These are phyloP conservation scores for Hypomontagnella submonticulosa DNA, from an alignment of 495 filamentous ascomycete genomes.

Conservation along the genomic window DNA sequence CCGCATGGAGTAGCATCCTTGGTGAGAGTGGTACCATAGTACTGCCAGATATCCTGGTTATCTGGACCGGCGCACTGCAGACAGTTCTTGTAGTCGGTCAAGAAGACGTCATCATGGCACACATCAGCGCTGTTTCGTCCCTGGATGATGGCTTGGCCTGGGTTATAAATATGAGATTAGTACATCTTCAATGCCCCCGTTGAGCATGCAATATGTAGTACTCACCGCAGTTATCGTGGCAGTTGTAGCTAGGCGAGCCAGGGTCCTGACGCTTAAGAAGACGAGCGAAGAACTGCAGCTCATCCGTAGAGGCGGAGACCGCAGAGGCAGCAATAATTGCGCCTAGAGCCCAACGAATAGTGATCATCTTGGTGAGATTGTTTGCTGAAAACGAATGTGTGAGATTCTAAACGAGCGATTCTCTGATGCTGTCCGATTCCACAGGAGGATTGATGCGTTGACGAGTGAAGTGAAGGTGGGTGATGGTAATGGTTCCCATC, in stretches of 20 bases:
- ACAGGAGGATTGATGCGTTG: constrained; percentile 8
- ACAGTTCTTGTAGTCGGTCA: constrained; percentile 54
- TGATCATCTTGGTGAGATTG: constrained; percentile 33
- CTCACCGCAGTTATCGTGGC: constrained; percentile 63
- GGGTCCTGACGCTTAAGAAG: constrained; percentile 54
- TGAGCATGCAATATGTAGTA: not conserved
- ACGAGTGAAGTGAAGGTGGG: constrained; percentile 13
- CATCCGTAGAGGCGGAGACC: constrained; percentile 32
- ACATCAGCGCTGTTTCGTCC: constrained; percentile 46
- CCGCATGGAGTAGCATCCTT: constrained; percentile 52
- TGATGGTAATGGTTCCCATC: constrained; percentile 1
- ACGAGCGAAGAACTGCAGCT: constrained; percentile 30
- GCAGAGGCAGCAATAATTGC: constrained; percentile 31
- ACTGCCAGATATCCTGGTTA: constrained; percentile 54
- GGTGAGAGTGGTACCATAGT: constrained; percentile 56
- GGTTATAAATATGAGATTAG: not conserved
- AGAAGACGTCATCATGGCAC: constrained; percentile 57
- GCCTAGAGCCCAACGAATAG: constrained; percentile 20
- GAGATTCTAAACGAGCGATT: constrained; percentile 25
- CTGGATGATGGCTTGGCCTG: constrained; percentile 57
- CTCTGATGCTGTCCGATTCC: constrained; percentile 1
- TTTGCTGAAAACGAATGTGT: constrained; percentile 15
- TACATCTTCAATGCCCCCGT: not conserved
- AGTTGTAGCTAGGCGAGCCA: constrained; percentile 59
- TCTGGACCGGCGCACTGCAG: constrained; percentile 59